phyloP scores from a whole-genome alignment of 441 rosid species.

The Euphorbia corollata region DNA sequence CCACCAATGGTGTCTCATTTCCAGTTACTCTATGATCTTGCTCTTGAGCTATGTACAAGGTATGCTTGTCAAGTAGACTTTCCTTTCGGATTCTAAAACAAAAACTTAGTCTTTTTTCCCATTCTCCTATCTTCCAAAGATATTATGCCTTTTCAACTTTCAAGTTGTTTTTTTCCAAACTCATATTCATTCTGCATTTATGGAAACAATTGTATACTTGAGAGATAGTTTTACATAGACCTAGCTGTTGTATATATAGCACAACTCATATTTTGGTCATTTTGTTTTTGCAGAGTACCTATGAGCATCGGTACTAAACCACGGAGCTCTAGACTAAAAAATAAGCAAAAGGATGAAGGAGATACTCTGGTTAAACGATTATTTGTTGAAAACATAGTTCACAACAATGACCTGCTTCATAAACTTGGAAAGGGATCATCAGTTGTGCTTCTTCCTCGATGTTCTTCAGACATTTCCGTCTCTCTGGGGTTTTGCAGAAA shows the following conservation, averaged over 20 bases:
- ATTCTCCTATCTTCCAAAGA: conserved; percentile 8
- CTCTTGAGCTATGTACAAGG: conserved; percentile 74
- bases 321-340: conserved; percentile 86
- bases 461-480: conserved; percentile 66
- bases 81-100: conserved; percentile 12
- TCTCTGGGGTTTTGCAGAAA: conserved; percentile 31
- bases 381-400: conserved; percentile 62
- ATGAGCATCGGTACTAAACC: conserved; percentile 48
- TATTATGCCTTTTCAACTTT: background rate
- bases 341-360: conserved; percentile 85
- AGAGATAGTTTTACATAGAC: conserved; percentile 7
- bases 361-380: conserved; percentile 73
- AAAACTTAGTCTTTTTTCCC: conserved; percentile 11
- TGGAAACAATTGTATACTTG: background rate
- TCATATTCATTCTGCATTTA: no score
- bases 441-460: conserved; percentile 63
- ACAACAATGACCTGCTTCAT: conserved; percentile 61
- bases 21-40: conserved; percentile 94
- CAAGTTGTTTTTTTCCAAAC: no score
- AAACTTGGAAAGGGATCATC: conserved; percentile 78
- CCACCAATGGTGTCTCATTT: conserved; percentile 99
- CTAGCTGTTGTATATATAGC: background rate
- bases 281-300: conserved; percentile 54
- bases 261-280: conserved; percentile 15
- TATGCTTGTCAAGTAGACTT: conserved; percentile 25